phyloP scores from a whole-genome alignment of 1,284 basidiomycete genomes.

The Tilletia horrida region DNA sequence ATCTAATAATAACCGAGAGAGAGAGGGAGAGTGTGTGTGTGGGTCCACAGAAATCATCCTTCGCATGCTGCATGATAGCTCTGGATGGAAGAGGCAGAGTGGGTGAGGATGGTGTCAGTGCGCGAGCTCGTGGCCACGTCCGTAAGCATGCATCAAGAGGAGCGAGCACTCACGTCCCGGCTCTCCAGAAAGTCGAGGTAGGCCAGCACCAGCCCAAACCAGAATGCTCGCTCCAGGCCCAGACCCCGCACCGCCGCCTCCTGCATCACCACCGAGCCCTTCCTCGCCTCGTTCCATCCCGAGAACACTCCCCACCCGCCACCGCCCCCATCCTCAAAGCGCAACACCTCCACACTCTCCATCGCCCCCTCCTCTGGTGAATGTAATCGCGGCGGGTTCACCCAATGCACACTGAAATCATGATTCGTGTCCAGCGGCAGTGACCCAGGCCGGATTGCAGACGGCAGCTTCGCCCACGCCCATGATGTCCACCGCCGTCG shows the following conservation, averaged over 20 bases:
- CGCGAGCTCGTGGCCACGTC: neutral
- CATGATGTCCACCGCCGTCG: conserved; percentile 37
- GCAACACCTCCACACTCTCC: conserved; percentile 31
- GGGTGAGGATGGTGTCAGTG: neutral
- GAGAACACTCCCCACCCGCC: conserved; percentile 27
- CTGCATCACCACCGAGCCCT: conserved; percentile 36
- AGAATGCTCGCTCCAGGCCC: conserved; percentile 38
- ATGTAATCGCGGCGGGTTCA: conserved; percentile 24
- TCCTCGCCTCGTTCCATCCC: conserved; percentile 37
- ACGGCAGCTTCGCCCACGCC: conserved; percentile 38
- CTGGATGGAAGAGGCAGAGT: neutral
- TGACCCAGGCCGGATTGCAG: conserved; percentile 30
- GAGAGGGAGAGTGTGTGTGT: too few relatives aligned
- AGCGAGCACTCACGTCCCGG: conserved; percentile 33
- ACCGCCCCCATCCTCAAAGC: conserved; percentile 38
- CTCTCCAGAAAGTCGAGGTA: conserved; percentile 48
- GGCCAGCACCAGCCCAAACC: conserved; percentile 41
- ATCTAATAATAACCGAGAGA: neutral
- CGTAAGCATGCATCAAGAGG: conserved; percentile 12
- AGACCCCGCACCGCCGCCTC: conserved; percentile 35
- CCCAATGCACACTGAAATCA: conserved; percentile 41
- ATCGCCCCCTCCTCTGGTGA: too few relatives aligned
- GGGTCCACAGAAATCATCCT: conserved; percentile 16
- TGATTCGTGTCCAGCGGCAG: conserved; percentile 38
- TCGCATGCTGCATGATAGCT: conserved; percentile 63